Base-by-base conservation (phyloP, 1,139 yeast genomes). In the Debaryomyces sp. region DNA sequence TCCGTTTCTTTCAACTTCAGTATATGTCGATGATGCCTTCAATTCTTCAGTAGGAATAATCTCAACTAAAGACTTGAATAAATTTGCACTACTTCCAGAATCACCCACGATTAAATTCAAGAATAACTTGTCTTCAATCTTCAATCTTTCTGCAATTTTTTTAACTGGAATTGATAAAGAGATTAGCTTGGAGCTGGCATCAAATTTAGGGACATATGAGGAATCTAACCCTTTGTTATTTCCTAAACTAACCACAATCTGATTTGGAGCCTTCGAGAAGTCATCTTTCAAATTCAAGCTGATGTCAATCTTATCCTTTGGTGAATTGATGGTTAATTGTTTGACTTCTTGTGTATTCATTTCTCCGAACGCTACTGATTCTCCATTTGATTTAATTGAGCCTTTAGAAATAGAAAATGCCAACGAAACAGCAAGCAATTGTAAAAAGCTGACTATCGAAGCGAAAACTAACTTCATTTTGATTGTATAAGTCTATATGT, bases 101-200 rank as follows among this genome's bases (percentile, higher is more conserved):
- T 68, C 73, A 21, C 70, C 75, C 29, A 70, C 62, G 40, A 77
- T 67, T 44, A 77, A 57, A 38, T 63, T 63, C 44, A 77, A 56
- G 24, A 61, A 57, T 36, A 77, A 62, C 33, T 53, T 59, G 17
- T 67, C 67, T 52, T 73, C 71, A 24, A 62, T 53, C 57, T 75
- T 70, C 56, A 77, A 70, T 32, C 67, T 62, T 13, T 63, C 68
- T 36, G 81, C 80, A 27, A 77, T 60, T 49, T 68, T 68, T 32
- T 54, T 52, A 22, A 64, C 71, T 12, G 69, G 59, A 23, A 75
- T 61, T n/a, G 64, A 43, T 40, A 68, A 50, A 45, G 60, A 63
- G 41, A 70, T 53, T 21, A 56, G 54, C 26, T 61, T 58, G 21
- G 61, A 54, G 13, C 54, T 56, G 4, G 58, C 42, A 18, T 55